Base-by-base conservation (phyloP, 1,284 basidiomycete genomes). In the Sanguinoderma infundibulare region DNA sequence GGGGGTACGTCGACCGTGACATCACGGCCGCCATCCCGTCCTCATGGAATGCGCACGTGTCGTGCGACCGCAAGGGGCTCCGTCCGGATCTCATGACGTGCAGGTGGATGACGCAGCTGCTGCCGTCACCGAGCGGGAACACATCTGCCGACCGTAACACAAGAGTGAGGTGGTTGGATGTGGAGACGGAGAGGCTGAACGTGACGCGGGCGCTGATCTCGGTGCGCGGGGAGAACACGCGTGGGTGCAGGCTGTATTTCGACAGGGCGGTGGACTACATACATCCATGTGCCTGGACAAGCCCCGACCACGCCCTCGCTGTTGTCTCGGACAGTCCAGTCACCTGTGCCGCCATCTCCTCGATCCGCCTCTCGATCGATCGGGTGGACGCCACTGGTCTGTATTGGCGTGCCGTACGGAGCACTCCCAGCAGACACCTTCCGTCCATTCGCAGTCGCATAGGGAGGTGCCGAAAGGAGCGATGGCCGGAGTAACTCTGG, bases 271-370 rank as follows among this genome's bases (percentile, higher is more conserved):
- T 90, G 44, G 74, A 68, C 39, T 70, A 72, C 35, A 83, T 84
- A 61, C 70, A 70, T n/a, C n/a, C n/a, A n/a, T n/a, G n/a, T 68
- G 92, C 91, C 63, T 91, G 87, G 0, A 92, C 88, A 0, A 93
- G 80, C 0, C 90, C 89, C 0, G 83, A 82, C 0, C 91, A 82
- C 2, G 90, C 89, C 0, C 84, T 77, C 0, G 89, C 79, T 26
- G 92, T 82, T 0, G 85, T 82, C 1, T 79, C 72, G 0, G 86
- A 84, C 1, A 90, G 76, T n/a, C 72, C 69, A 0, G 74, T 70
- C 36, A 87, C 64, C 34, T 83, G 81, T 32, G 80, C 79, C 5
- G 75, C 70, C 54, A 83, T 80, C 26, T 82, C 80, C 10, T 77
- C 66, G 3, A 78, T 72, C 54, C 77, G 64, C 34, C 70, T 67